A percentile compares a stretch with the other conserved stretches of the same genome.
phyloP scores from a whole-genome alignment of 805 yeast genomes.

The Blastobotrys mokoenaii region DNA sequence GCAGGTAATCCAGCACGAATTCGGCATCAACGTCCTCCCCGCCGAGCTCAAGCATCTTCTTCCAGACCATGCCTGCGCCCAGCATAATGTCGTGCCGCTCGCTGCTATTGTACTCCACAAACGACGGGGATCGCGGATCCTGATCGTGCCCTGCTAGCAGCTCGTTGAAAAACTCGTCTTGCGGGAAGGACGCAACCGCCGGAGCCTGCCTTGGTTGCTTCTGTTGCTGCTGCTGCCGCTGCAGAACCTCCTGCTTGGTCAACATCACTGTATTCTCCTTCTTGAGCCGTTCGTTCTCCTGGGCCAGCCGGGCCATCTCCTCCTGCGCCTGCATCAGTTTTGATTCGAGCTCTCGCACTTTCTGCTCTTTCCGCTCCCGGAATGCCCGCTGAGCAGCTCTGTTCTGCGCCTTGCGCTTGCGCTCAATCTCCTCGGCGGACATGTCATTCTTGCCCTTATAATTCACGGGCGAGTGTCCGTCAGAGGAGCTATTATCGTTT shows the following conservation, averaged over 20 bases:
- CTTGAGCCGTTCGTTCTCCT: slow-evolving; percentile 43
- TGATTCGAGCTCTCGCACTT: slow-evolving; percentile 55
- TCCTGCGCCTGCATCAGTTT: slow-evolving; percentile 51
- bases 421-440: slow-evolving; percentile 20
- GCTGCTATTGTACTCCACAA: slow-evolving; percentile 13
- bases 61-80: slow-evolving; percentile 79
- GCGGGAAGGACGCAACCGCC: slow-evolving; percentile 14
- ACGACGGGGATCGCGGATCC: slow-evolving; percentile 6
- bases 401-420: slow-evolving; percentile 67
- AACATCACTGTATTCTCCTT: slow-evolving; percentile 48
- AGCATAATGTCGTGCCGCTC: slow-evolving; percentile 41
- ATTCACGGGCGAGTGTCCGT: no score
- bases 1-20: slow-evolving; percentile 51
- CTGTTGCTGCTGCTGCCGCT: slow-evolving; percentile 1
- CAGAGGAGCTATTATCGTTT: no score
- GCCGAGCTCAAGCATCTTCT: slow-evolving; percentile 44
- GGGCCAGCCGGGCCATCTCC: slow-evolving; percentile 39
- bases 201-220: slow-evolving; percentile 3
- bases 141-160: slow-evolving; percentile 14
- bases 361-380: slow-evolving; percentile 70
- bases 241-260: slow-evolving; percentile 54
- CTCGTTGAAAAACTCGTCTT: slow-evolving; percentile 12
- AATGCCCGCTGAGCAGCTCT: slow-evolving; percentile 85
- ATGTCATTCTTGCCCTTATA: no score
- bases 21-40: slow-evolving; percentile 37